Evolutionary conservation across 169 alveolate genomes (phyloP).

Genomic region (Perkinsus chesapeaki): DNA sequence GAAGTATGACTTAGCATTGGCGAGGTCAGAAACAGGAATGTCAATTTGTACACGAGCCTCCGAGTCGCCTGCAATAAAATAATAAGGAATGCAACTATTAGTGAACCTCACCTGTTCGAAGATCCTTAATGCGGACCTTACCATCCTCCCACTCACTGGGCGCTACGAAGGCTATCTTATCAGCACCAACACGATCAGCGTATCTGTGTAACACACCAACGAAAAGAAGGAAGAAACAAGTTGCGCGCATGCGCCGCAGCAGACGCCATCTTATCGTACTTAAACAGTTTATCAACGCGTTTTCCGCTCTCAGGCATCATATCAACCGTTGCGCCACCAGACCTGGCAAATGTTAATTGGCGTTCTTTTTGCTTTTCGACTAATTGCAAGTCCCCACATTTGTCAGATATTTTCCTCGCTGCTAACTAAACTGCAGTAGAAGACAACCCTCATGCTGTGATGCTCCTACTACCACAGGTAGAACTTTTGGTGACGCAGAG

Average conservation of each 20-base stretch:
- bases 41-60: not conserved
- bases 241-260: not conserved
- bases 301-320: not conserved
- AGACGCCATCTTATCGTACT: not conserved
- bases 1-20: not conserved
- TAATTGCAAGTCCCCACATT: no score
- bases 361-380: no score
- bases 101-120: not conserved
- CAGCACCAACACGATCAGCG: not conserved
- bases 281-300: not conserved
- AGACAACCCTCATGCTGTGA: no score
- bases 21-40: not conserved
- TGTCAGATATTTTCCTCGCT: no score
- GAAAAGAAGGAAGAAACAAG: not conserved
- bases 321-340: not conserved
- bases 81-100: not conserved
- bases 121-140: slow-evolving; percentile 4
- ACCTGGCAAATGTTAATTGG: no score
- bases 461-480: no score
- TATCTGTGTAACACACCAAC: not conserved
- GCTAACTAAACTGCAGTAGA: no score
- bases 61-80: not conserved
- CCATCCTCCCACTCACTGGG: not conserved
- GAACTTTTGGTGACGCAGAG: no score
- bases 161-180: not conserved